phyloP scores from a whole-genome alignment of 2,329 filamentous ascomycete genomes.

The Diaporthe eres region DNA sequence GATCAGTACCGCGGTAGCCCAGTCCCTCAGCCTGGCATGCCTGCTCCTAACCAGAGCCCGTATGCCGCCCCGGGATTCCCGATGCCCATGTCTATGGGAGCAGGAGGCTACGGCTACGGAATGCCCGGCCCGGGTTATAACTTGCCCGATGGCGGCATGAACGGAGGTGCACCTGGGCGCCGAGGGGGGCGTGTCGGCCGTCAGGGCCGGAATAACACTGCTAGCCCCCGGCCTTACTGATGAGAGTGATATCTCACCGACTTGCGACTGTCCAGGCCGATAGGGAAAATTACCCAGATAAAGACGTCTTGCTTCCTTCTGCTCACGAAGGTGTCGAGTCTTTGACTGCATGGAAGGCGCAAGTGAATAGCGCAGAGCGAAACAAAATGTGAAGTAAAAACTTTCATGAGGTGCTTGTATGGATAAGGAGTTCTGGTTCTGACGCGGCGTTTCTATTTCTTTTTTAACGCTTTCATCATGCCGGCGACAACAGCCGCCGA shows the following conservation, averaged over 20 bases:
- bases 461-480: not conserved
- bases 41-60: slow-evolving; percentile 58
- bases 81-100: slow-evolving; percentile 54
- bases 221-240: slow-evolving; percentile 40
- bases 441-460: slow-evolving; percentile 23
- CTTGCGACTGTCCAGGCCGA: not conserved
- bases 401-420: slow-evolving; percentile 27
- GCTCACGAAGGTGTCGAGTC: not conserved
- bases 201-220: slow-evolving; percentile 39
- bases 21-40: slow-evolving; percentile 54
- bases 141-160: slow-evolving; percentile 40
- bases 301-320: not conserved
- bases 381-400: slow-evolving; percentile 19
- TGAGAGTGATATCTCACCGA: not conserved
- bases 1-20: slow-evolving; percentile 72
- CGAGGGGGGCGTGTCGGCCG: slow-evolving; percentile 41
- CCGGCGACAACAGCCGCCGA: slow-evolving; percentile 11
- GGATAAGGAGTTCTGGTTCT: slow-evolving; percentile 22
- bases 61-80: slow-evolving; percentile 67
- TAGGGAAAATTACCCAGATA: not conserved
- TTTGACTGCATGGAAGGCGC: slow-evolving; percentile 17
- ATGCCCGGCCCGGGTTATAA: slow-evolving; percentile 40
- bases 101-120: slow-evolving; percentile 61
- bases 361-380: slow-evolving; percentile 11
- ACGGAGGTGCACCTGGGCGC: slow-evolving; percentile 36